Conservation (phyloP, 768 basidiomycete genomes). For the Mrakia frigida region DNA sequence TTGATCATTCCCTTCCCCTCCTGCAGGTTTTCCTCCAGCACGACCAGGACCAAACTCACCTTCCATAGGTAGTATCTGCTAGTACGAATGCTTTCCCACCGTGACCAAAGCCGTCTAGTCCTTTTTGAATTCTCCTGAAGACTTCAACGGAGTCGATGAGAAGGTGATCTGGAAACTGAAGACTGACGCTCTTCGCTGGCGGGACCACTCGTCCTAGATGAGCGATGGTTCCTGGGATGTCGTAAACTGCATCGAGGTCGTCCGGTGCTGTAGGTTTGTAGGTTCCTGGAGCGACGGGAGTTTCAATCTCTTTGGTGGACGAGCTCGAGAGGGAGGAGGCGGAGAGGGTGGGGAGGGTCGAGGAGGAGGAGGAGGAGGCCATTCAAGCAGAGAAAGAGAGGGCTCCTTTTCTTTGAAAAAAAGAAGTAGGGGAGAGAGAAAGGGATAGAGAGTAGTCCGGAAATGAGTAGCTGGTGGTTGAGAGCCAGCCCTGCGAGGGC, state of each 20-base stretch:
- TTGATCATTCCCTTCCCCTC: not conserved
- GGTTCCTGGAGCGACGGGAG: conserved; percentile 3
- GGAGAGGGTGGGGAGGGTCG: conserved; percentile 15
- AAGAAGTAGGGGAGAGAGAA: not conserved
- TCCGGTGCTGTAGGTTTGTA: conserved; percentile 7
- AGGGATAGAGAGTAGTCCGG: not conserved
- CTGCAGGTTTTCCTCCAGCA: not conserved
- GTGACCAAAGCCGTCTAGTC: conserved; percentile 44
- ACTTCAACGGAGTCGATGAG: conserved; percentile 80
- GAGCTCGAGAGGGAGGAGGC: conserved; percentile 29
- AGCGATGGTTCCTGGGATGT: conserved; percentile 50
- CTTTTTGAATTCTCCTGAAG: conserved; percentile 54
- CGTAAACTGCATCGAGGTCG: conserved; percentile 14
- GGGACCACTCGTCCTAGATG: conserved; percentile 34
- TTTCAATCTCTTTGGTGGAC: conserved; percentile 15
- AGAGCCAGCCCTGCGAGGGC: not conserved
- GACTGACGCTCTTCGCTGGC: conserved; percentile 51
- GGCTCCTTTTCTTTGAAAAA: not conserved
- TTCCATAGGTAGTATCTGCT: conserved; percentile 98
- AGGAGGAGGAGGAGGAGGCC: not conserved
- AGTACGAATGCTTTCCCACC: conserved; percentile 63
- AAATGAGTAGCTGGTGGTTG: not conserved
- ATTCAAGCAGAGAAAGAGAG: not conserved
- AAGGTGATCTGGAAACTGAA: conserved; percentile 95
- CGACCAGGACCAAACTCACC: conserved; percentile 50